Base-by-base conservation (phyloP, 2,329 filamentous ascomycete species). In the Mariannaea elegans region DNA sequence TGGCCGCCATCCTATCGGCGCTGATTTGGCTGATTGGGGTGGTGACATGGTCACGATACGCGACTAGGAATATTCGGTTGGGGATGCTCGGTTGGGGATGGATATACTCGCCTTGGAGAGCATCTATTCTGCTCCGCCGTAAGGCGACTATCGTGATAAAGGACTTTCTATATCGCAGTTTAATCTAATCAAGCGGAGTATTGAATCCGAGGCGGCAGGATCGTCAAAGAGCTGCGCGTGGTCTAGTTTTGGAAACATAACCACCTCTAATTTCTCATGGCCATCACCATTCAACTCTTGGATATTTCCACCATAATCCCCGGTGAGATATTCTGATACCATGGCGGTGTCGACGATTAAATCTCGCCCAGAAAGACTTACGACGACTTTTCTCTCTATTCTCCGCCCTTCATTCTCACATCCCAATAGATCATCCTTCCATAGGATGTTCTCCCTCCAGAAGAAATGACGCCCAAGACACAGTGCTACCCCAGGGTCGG, bases 361-460 rank as follows among this genome's bases (percentile, higher is more conserved):
- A 74, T 91, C 89, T 52, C 80, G 77, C 8, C 83, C 85, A 7
- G 84, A 80, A 21, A 91, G 76, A 56, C 79, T 83, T 1, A 90
- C 86, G 0, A 84, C 87, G 10, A 87, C 82, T 32, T 71, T 75
- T 32, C 78, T 72, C 21, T 68, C 62, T 23, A 39, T 61, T 51
- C 68, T 60, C 62, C 51, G 53, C 6, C 63, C 64, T 4, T 57
- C 52, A 62, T 45, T 60, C 16, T 59, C 51, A 18, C 53, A 59
- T 0, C 44, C 59, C 32, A 82, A 63, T 44, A 91, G 72, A 61
- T 90, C 87, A 46, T 91, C 86, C 65, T 85, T 87, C 89, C 90
- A 92, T 7, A 90, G 75, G 36, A 90, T 85, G 63, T 89, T 91
- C 65, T 91, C 82, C 23, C 81, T 81, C 90, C 90, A 92, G 75